These are phyloP conservation scores for Sphaceloma murrayae DNA, from an alignment of 2,329 filamentous ascomycete genomes.

Conservation along the genomic window DNA sequence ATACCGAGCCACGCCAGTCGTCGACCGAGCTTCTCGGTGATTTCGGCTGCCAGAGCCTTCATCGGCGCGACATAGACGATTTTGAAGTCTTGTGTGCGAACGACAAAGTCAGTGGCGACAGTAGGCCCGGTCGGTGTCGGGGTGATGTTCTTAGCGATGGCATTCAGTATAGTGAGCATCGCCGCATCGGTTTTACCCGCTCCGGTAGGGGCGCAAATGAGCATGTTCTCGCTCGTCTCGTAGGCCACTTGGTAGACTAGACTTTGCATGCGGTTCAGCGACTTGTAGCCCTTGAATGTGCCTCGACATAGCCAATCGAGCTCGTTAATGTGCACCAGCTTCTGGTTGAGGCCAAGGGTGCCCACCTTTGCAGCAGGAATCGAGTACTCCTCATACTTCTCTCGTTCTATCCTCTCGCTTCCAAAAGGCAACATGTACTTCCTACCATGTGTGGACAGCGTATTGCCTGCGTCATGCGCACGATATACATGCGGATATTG, in stretches of 20 bases:
- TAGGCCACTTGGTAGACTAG: conserved; percentile 92
- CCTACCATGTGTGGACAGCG: conserved; percentile 65
- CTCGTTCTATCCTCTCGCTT: conserved; percentile 58
- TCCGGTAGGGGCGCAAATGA: conserved; percentile 94
- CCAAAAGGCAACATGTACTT: conserved; percentile 75
- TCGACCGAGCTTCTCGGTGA: conserved; percentile 88
- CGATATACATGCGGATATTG: conserved; percentile 94
- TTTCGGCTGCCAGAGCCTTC: conserved; percentile 94
- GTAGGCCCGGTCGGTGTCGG: conserved; percentile 71
- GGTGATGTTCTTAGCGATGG: conserved; percentile 71
- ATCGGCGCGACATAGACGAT: conserved; percentile 98
- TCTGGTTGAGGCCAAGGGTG: conserved; percentile 60
- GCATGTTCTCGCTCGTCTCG: conserved; percentile 94
- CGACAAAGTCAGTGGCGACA: conserved; percentile 65
- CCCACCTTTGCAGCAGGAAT: conserved; percentile 78
- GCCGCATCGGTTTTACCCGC: conserved; percentile 95
- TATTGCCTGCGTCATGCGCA: conserved; percentile 73
- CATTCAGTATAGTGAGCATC: conserved; percentile 90
- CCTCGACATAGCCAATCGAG: conserved; percentile 80
- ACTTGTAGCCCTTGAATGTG: conserved; percentile 92
- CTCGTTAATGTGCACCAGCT: conserved; percentile 66
- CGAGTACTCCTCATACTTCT: conserved; percentile 77
- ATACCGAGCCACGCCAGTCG: conserved; percentile 89
- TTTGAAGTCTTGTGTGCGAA: conserved; percentile 85
- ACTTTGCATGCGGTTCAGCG: conserved; percentile 96